Percentiles rank a stretch among this genome's conserved stretches.
These are phyloP conservation scores for Klebsormidium nitens DNA, from an alignment of 139 green algal species.

Conservation along the genomic window DNA sequence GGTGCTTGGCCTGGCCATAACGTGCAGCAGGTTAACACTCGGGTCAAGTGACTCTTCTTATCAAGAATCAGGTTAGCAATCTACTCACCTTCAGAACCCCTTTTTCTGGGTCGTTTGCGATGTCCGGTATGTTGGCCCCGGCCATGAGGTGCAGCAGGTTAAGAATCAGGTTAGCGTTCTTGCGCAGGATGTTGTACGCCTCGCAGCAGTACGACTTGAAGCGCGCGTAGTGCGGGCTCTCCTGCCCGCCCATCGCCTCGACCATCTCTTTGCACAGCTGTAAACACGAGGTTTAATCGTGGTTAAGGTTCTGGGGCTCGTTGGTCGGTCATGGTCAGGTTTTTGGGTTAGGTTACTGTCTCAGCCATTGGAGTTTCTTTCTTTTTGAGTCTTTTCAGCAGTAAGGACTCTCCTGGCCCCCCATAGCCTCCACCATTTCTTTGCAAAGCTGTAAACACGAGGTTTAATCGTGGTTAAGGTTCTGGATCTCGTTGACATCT, in stretches of 20 bases:
- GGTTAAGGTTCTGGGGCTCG: no score
- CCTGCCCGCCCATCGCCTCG: conserved; percentile 85
- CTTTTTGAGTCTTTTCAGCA: no score
- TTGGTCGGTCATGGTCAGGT: no score
- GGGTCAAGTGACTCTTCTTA: background rate
- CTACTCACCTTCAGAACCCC: conserved; percentile 77
- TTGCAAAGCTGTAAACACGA: no score
- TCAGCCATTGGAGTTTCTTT: no score
- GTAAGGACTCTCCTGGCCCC: conserved; percentile 61
- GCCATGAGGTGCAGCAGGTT: conserved; percentile 95
- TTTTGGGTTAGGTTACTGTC: no score
- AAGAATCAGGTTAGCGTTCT: conserved; percentile 83
- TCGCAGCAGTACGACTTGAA: conserved; percentile 73
- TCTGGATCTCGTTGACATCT: no score
- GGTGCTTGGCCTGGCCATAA: no score
- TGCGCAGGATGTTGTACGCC: conserved; percentile 98
- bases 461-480: no score
- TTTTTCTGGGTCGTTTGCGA: conserved; percentile 68
- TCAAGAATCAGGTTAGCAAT: conserved; percentile 55
- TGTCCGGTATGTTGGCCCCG: conserved; percentile 56
- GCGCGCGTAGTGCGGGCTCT: conserved; percentile 63
- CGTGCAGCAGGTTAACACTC: background rate
- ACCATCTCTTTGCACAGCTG: conserved; percentile 63
- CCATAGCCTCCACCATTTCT: conserved; percentile 86
- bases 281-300: no score